Base-by-base conservation (phyloP, 495 filamentous ascomycete genomes). In the Parathielavia appendiculata region DNA sequence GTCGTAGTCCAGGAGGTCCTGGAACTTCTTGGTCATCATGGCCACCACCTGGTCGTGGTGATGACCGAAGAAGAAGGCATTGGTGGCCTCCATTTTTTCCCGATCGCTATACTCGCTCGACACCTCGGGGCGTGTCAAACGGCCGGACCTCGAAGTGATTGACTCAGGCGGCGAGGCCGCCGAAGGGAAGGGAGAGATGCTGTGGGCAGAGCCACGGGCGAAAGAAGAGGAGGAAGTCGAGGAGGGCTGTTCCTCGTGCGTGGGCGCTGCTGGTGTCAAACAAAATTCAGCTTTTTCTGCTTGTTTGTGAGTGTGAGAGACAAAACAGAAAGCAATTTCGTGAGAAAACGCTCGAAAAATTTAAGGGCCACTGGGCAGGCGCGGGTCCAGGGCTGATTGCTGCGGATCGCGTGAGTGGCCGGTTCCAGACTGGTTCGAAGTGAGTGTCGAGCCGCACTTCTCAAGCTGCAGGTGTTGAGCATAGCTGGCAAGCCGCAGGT, bases 1-100 rank as follows among this genome's bases (percentile, higher is more conserved):
- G 36, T 59, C 48, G 49, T 57, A 63, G 40, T 43, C 56, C 53
- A 55, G 47, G 53, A 63, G 48, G 13, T 54, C 60, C 51, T 60
- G 36, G 39, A 39, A 51, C 57, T 66, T 66, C 23, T 35, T 47
- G 49, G 47, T 38, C 36, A 66, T 41, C 1, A 55, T 32, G 19
- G 36, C 49, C 53, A 57, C 50, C 16, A 63, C 17, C 34, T 57
- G 48, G 7, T 35, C 19, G 35, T 56, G 51, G 36, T 63, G 51
- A 50, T 55, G 51, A 32, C 45, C 34, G 22, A 38, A 34, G 52
- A 66, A 32, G 34, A 11, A 34, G 9, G 54, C 63, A 39, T 63
- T 57, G 54, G 61, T 63, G 2, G 38, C 14, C 50, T 56, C 45
- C 53, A 63, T 60, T 16, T 46, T 51, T 26, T 51, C 55, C 23